Base-by-base conservation (phyloP, 164 flowering plant species). In the Magnolia sinica region DNA sequence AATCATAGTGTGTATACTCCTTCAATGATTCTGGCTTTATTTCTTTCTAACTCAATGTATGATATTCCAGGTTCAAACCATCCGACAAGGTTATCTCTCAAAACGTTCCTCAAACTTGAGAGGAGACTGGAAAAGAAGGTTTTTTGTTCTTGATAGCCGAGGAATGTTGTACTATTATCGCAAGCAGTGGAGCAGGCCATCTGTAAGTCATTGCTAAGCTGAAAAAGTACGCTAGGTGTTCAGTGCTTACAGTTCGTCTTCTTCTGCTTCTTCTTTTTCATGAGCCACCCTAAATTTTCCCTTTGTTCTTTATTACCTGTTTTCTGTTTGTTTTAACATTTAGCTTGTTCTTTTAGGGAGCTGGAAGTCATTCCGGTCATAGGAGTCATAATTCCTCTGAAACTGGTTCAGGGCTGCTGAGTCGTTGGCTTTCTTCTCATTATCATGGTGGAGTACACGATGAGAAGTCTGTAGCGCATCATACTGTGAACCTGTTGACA, bases 381-480 rank as follows among this genome's bases (percentile, higher is more conserved):
- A 87, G 91, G 76, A 78, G 82, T 31, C 78, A 79, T 82, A 84
- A 89, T 83, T 81, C 83, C 52, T 78, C 94, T 72, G 99, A 96
- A 76, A 87, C 84, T 77, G 89, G 97, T 74, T 87, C 97, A 81
- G 97, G 98, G 71, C 76, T 94, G 73, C 84, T 96, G 70, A 89
- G 98, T 83, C 88, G 98, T 67, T 96, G 99, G 99, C 94, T 93
- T 49, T 91, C 98, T 81, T 89, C 97, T 81, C 97, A 94, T 85
- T 81, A 91, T 84, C 94, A 90, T 83, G 93, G 96, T 72, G 97
- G 94, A 18, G 91, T 90, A 18, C 93, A 92, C 83, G 99, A 94
- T 81, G 99, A 96, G 83, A 94, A 94, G 80, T 86, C 99, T 75
- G 98, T 88, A 78, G 97, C 98, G 65, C 97, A 86, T 79, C 97